Conservation (phyloP, 2,329 filamentous ascomycete species). For the Apiospora saccharicola region DNA sequence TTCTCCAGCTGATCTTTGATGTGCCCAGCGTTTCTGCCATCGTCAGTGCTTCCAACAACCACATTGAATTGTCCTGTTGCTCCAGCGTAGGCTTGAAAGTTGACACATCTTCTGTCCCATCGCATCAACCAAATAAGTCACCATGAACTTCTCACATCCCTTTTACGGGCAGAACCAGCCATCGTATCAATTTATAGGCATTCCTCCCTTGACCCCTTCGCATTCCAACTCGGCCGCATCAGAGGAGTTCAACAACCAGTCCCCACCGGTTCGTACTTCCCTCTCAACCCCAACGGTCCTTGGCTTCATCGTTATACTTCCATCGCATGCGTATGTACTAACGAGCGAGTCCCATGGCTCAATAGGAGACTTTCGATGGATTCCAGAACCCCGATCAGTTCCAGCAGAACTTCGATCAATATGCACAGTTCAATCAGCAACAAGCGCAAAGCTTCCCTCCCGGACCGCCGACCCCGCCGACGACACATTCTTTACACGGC, state of each 20-base stretch:
- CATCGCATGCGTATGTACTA: conserved; percentile 35
- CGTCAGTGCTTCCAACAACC: conserved; percentile 3
- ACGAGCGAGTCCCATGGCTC: conserved; percentile 29
- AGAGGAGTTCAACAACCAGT: conserved; percentile 62
- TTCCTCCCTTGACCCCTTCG: conserved; percentile 62
- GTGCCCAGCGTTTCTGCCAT: background rate
- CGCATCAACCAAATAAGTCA: conserved; percentile 6
- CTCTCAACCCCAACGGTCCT: conserved; percentile 24
- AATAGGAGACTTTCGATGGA: conserved; percentile 59
- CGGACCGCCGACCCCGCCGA: conserved; percentile 61
- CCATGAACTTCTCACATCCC: conserved; percentile 63
- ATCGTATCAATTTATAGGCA: conserved; percentile 62
- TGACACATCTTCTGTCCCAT: conserved; percentile 25
- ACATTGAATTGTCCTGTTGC: background rate
- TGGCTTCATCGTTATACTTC: conserved; percentile 30
- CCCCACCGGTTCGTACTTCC: conserved; percentile 60
- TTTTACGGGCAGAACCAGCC: conserved; percentile 56
- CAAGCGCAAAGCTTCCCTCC: conserved; percentile 49
- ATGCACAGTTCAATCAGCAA: conserved; percentile 49
- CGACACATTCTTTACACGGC: conserved; percentile 39
- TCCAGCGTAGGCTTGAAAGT: background rate
- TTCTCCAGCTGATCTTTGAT: conserved; percentile 20
- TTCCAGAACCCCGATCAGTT: conserved; percentile 58
- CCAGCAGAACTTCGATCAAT: conserved; percentile 53
- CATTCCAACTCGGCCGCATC: conserved; percentile 62